Conservation (phyloP, 202 grass and related monocot species). For the Setaria viridis region DNA sequence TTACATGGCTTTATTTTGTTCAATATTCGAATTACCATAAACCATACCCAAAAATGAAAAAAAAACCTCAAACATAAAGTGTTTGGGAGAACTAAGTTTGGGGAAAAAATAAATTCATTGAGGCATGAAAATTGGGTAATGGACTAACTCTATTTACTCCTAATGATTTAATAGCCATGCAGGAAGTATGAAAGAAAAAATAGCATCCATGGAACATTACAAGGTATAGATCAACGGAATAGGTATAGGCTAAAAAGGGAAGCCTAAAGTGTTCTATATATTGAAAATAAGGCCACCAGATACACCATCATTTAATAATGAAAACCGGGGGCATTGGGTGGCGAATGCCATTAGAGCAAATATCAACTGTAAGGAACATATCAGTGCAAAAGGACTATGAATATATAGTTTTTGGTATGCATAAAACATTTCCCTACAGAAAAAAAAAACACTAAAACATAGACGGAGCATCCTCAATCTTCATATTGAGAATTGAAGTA, state of each 20-base stretch:
- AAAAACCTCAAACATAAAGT: neutral
- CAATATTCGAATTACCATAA: neutral
- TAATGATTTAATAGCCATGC: neutral
- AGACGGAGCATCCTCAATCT: neutral
- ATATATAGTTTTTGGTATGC: neutral
- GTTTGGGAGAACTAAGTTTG: conserved; percentile 1
- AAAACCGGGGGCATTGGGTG: conserved; percentile 3
- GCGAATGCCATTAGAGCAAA: conserved; percentile 17
- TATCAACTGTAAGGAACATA: conserved; percentile 1
- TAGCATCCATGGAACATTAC: neutral
- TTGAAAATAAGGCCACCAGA: neutral
- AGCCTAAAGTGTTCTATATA: neutral
- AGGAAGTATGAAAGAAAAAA: conserved; percentile 27
- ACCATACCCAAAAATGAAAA: conserved; percentile 6
- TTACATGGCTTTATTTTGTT: neutral
- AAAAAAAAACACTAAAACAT: conserved; percentile 14
- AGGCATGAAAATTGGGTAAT: neutral
- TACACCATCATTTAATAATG: conserved; percentile 10
- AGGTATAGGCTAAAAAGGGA: neutral
- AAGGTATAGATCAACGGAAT: neutral
- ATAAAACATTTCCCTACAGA: neutral
- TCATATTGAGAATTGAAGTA: conserved; percentile 42
- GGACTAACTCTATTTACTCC: neutral
- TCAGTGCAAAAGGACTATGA: neutral
- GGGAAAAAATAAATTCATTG: neutral